These are phyloP conservation scores for Colletotrichum sp. DNA, from an alignment of 2,329 filamentous ascomycete genomes.

Conservation along the genomic window DNA sequence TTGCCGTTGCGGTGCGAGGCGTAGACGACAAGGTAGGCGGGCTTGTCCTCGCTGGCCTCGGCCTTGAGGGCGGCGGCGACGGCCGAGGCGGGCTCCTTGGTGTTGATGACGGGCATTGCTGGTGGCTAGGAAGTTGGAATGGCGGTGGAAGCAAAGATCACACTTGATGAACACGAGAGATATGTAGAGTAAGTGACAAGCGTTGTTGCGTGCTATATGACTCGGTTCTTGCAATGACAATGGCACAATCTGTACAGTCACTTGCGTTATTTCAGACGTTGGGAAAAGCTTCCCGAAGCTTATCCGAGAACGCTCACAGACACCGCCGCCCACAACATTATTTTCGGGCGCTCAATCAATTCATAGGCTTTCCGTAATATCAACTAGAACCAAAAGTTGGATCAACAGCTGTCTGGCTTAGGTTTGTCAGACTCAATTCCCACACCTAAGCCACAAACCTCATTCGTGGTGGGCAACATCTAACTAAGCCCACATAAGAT, in stretches of 20 bases:
- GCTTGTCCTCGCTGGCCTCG: conserved; percentile 15
- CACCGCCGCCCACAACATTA: background rate
- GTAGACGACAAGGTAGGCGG: conserved; percentile 18
- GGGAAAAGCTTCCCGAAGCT: conserved; percentile 1
- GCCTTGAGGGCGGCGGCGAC: conserved; percentile 10
- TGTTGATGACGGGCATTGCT: conserved; percentile 15
- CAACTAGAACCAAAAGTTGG: background rate
- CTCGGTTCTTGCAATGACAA: background rate
- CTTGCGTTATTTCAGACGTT: conserved; percentile 15
- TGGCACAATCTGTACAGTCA: conserved; percentile 3
- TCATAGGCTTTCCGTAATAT: background rate
- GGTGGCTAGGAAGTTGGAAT: background rate
- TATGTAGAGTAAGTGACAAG: background rate
- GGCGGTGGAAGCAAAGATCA: background rate
- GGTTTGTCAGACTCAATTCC: background rate
- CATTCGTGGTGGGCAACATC: background rate
- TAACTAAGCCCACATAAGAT: background rate
- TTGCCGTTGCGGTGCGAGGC: conserved; percentile 15
- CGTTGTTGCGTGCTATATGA: background rate
- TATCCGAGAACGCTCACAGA: background rate
- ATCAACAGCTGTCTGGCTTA: background rate
- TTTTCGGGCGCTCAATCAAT: background rate
- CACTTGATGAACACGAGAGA: background rate
- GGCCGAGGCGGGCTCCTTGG: conserved; percentile 8
- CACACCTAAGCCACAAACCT: background rate